A percentile compares a stretch with the other conserved stretches of the same genome.
Evolutionary conservation across 1,139 yeast genomes (phyloP).

Genomic region (Pichiaceae sp.): DNA sequence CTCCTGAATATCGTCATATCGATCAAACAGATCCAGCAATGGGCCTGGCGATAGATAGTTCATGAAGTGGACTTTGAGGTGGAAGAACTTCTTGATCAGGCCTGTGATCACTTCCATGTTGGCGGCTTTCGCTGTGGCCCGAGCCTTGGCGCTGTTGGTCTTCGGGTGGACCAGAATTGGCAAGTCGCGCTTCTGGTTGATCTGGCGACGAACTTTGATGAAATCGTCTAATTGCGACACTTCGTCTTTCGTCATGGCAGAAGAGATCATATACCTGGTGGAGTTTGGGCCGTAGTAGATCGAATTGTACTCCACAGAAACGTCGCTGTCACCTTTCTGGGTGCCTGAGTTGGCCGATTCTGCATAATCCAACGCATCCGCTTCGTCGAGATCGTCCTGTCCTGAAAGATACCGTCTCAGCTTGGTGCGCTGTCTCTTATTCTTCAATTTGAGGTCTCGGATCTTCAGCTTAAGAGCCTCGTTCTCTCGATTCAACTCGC

Average conservation of each 20-base stretch:
- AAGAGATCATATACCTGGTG: conserved; percentile 35
- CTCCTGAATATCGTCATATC: conserved; percentile 23
- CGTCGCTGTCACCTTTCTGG: neutral
- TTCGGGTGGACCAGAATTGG: conserved; percentile 14
- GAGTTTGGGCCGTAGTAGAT: conserved; percentile 45
- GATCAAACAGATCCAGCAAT: conserved; percentile 25
- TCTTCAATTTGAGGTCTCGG: conserved; percentile 14
- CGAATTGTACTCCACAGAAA: neutral
- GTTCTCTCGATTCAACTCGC: conserved; percentile 18
- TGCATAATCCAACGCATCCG: neutral
- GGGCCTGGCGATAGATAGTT: conserved; percentile 26
- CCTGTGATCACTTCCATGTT: conserved; percentile 13
- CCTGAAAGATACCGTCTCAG: conserved; percentile 6
- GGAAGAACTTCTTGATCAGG: conserved; percentile 20
- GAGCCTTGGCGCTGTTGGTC: conserved; percentile 5
- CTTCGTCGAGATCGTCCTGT: conserved; percentile 12
- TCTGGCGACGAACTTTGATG: conserved; percentile 18
- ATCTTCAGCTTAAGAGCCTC: conserved; percentile 19
- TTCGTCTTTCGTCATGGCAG: conserved; percentile 18
- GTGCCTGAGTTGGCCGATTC: neutral
- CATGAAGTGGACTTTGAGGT: conserved; percentile 22
- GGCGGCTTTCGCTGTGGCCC: conserved; percentile 9
- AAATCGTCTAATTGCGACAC: conserved; percentile 16
- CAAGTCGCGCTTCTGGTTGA: conserved; percentile 17
- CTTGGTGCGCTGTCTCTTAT: conserved; percentile 13